Conservation (phyloP, 2,329 filamentous ascomycete species). For the Fusarium succisae region DNA sequence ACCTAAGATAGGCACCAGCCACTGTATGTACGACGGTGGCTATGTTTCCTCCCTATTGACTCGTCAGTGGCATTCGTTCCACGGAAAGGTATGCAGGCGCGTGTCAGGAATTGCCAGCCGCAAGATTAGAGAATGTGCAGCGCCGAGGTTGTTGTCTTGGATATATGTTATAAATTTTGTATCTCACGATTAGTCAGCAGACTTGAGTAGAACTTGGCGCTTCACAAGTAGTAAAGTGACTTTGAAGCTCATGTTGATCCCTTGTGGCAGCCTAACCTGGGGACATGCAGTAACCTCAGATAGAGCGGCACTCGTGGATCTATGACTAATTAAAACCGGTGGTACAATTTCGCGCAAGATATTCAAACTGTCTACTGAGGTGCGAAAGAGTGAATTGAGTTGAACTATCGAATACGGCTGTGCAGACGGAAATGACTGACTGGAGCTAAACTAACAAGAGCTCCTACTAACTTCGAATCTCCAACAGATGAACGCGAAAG, state of each 20-base stretch:
- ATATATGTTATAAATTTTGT: neutral
- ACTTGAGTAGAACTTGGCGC: neutral
- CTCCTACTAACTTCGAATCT: neutral
- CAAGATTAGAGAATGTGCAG: neutral
- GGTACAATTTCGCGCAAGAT: accelerated
- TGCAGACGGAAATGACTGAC: neutral
- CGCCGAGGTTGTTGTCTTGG: no score
- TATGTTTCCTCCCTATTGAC: neutral
- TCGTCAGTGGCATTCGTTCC: neutral
- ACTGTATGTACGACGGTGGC: neutral
- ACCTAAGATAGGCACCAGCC: neutral
- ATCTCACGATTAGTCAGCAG: no score
- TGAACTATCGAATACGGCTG: neutral
- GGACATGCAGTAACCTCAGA: neutral
- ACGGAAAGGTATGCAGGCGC: neutral
- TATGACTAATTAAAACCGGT: accelerated
- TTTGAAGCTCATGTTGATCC: neutral
- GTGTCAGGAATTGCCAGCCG: accelerated
- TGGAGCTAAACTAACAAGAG: neutral
- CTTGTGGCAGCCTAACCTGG: accelerated
- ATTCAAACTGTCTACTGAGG: accelerated
- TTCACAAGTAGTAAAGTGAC: neutral
- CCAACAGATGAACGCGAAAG: neutral
- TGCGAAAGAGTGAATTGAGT: neutral
- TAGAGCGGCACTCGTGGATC: neutral